Base-by-base conservation (phyloP, 495 filamentous ascomycete species). In the Cudoniella acicularis region DNA sequence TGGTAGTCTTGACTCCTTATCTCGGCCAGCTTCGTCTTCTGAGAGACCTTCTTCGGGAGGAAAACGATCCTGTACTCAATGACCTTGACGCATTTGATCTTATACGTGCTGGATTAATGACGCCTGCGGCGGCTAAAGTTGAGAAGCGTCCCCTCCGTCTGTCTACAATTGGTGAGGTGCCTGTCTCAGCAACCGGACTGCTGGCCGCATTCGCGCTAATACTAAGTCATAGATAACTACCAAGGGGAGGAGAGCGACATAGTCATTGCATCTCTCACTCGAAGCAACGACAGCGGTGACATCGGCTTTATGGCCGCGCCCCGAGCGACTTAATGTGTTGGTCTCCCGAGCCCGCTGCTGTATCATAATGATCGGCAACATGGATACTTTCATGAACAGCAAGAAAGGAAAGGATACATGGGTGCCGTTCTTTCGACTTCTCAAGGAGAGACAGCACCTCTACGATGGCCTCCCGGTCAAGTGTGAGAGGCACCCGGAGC, bases 171-270 rank as follows among this genome's bases (percentile, higher is more conserved):
- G 86, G 83, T 46, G 8, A 6, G 17, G n/a, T n/a, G n/a, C n/a
- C n/a, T n/a, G n/a, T n/a, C n/a, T n/a, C n/a, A n/a, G n/a, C n/a
- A n/a, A n/a, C 2, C n/a, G n/a, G n/a, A n/a, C n/a, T n/a, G n/a
- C n/a, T n/a, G n/a, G n/a, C n/a, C n/a, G n/a, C n/a, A n/a, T n/a
- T n/a, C n/a, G n/a, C 24, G 25, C 51, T 60, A 45, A 60, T 22
- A 20, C 17, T 0, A 24, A 6, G 13, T 9, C 13, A n/a, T 49
- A 86, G 87, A 92, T 64, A 92, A 92, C 55, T 93, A 87, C 59
- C 89, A 92, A 68, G 89, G 89, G 2, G 88, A 93, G 61, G 89
- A 93, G 57, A 87, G 83, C 49, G 82, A 91, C 4, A 87, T 91
- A 23, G 87, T 92, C 1, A 76, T 93, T 36, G 84, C 70, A 0